phyloP scores from a whole-genome alignment of 2,329 filamentous ascomycete species.

The Lachnellula arida region DNA sequence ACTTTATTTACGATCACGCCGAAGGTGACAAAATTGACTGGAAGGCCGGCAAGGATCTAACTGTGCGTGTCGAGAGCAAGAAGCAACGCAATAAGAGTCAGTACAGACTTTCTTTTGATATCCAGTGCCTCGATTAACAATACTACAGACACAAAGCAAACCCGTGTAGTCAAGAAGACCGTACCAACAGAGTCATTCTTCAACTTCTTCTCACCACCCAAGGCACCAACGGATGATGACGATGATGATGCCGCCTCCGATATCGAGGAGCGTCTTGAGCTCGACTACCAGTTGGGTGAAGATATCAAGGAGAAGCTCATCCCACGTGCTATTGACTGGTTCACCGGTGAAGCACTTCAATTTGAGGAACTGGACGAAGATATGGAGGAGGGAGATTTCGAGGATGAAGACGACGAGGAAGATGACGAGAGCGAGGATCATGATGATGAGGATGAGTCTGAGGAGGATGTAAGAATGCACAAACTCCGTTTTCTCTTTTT shows the following conservation, averaged over 20 bases:
- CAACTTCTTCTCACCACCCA: conserved; percentile 91
- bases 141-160: conserved; percentile 88
- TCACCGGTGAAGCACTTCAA: conserved; percentile 94
- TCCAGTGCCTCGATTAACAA: neutral
- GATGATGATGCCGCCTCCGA: conserved; percentile 74
- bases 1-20: conserved; percentile 99
- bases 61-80: conserved; percentile 94
- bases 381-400: conserved; percentile 74
- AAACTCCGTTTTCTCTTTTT: conserved; percentile 8
- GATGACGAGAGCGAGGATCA: conserved; percentile 82
- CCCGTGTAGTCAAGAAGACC: conserved; percentile 97
- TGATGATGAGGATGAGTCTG: conserved; percentile 70
- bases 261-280: conserved; percentile 94
- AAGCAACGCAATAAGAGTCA: conserved; percentile 99
- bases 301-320: conserved; percentile 99
- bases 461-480: conserved; percentile 60
- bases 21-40: conserved; percentile 98
- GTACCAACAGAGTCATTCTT: conserved; percentile 96
- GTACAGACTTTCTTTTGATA: conserved; percentile 27
- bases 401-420: conserved; percentile 84
- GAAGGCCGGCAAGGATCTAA: conserved; percentile 90
- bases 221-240: conserved; percentile 70
- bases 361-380: conserved; percentile 91
- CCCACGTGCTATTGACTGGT: conserved; percentile 97
- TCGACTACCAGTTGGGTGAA: conserved; percentile 97